Evolutionary conservation across 2,329 filamentous ascomycete genomes (phyloP), one percentile per base, ranked within the genome.

Genomic region (Nothophaeocryptopus gaeumannii): DNA sequence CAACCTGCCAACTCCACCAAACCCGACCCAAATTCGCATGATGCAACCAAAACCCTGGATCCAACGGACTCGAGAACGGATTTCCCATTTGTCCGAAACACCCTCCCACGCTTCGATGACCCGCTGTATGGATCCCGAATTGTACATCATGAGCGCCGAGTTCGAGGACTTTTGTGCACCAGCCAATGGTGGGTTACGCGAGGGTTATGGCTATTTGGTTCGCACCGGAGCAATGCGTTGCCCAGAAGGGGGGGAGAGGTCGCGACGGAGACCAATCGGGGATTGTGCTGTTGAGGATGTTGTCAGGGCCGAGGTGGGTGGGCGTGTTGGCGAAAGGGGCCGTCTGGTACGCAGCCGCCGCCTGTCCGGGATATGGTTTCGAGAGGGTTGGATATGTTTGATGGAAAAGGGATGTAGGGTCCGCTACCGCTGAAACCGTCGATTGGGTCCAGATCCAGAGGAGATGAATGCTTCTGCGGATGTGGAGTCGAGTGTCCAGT

Each of bases 11-110:
- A 8, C 36, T 16, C 50, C 49, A 55, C 49, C 43, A 55, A 11
- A 53, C 40, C 30, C 49, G 39, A 33, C 53, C 50, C 16, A 53
- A 15, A 20, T 46, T 45, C 9, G 50, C 45, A 38, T 55, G 53
- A 45, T 55, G 50, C 4, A 55, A 31, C 26, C 47, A 55, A 42
- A 53, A 55, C 33, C 53, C 31, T 2, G 53, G 45, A 16, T 55
- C 53, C 11, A 15, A 40, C n/a, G 47, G 47, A 15, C 47, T 45
- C 8, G 44, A 47, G 14, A 47, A 39, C 13, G 44, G 44, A 31
- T 39, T 47, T 3, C 39, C 5, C 36, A 47, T 47, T 29, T 44
- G 8, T 13, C 14, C 35, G 3, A 35, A 33, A 29, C 39, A 35
- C 1, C 44, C 36, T n/a, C 44, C 44, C n/a, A 39, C 44, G 32